These are phyloP conservation scores for Encephalitozoon romaleae DNA, from an alignment of 371 early-diverging fungal species.

Conservation along the genomic window DNA sequence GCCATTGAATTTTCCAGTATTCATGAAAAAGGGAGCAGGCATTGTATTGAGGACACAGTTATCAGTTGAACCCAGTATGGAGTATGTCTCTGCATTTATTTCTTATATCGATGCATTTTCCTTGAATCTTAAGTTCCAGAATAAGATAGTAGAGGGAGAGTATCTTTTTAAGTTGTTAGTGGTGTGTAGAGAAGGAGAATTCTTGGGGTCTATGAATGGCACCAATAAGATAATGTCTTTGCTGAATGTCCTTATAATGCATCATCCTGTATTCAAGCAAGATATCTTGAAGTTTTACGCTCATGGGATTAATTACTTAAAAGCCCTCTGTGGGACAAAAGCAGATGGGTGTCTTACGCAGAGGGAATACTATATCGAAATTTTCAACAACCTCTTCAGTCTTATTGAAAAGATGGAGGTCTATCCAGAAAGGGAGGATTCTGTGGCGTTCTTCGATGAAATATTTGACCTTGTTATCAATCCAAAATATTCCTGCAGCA, in stretches of 20 bases:
- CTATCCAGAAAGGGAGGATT: neutral
- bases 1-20: neutral
- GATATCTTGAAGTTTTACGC: neutral
- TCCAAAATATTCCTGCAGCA: neutral
- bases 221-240: neutral
- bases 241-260: constrained; percentile 6
- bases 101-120: constrained; percentile 2
- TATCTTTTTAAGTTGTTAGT: neutral
- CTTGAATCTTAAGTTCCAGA: neutral
- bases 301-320: neutral
- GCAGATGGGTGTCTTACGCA: neutral
- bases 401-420: neutral
- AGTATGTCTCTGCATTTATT: neutral
- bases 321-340: neutral
- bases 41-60: neutral
- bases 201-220: neutral
- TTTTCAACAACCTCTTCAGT: neutral
- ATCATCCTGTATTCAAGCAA: neutral
- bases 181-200: neutral
- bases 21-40: neutral
- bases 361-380: neutral
- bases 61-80: neutral
- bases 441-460: neutral
- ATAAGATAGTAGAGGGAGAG: neutral
- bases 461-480: neutral